Base-by-base conservation (phyloP, 2,329 filamentous ascomycete genomes). In the Fusarium sp. region DNA sequence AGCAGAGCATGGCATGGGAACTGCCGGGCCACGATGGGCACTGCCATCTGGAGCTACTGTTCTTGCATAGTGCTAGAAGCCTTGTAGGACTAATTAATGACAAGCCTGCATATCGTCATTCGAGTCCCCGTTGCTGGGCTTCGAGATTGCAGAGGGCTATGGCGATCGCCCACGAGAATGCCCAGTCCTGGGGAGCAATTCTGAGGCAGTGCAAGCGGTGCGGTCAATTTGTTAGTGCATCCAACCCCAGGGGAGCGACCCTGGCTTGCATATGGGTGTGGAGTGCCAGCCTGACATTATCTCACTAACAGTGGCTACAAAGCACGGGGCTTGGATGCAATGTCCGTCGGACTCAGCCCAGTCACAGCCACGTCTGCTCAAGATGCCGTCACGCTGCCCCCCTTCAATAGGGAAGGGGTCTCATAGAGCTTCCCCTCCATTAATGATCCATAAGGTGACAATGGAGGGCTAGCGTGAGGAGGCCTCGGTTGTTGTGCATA, bases 311-410 rank as follows among this genome's bases (percentile, higher is more conserved):
- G 27, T n/a, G 3, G 31, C 34, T 68, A 61, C 66, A 49, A 34
- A 44, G 53, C 54, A 49, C 42, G 23, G 42, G 42, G 42, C 36
- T 60, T 63, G 18, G 58, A 36, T 58, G 60, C 59, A 36, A 56
- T 58, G 16, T 44, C 68, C 57, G 53, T 54, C 33, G 59, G 53
- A 68, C 67, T 68, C 68, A 65, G 68, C 67, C 67, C 60, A 57
- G 61, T 44, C 53, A 70, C 57, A 68, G 67, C 67, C 67, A 69
- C 67, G 46, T 23, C 61, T 40, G 25, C 33, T 50, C 50, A 60
- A 62, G 58, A 63, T 65, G 33, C 51, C 50, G 51, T 64, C 62
- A 65, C 59, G 49, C 31, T 51, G 38, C 29, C 46, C 40, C 59
- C 20, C 33, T 34, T 33, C 25, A 10, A 29, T 40, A 36, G 34